A percentile compares a stretch with the other conserved stretches of the same genome.
Conservation (phyloP, 371 early-diverging fungal species). For the Entomophthora muscae region DNA sequence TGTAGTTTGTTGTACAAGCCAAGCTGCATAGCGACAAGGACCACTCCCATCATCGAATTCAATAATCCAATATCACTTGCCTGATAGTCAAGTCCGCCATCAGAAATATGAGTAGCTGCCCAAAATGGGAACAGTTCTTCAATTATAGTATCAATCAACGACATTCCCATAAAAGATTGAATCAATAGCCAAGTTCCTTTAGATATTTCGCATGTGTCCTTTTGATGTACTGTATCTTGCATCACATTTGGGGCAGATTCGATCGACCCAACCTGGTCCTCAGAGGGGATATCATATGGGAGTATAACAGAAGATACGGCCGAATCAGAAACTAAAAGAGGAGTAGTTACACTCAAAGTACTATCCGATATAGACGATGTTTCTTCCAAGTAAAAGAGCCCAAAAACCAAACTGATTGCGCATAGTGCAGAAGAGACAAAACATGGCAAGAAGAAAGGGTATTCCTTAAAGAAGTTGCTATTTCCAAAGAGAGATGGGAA, state of each 20-base stretch:
- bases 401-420: slow-evolving; percentile 37
- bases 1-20: slow-evolving; percentile 28
- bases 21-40: slow-evolving; percentile 32
- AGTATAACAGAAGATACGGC: too few relatives aligned
- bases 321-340: neutral
- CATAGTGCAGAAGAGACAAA: slow-evolving; percentile 39
- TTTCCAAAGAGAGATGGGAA: slow-evolving; percentile 49
- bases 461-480: too few relatives aligned
- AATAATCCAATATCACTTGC: slow-evolving; percentile 34
- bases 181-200: neutral
- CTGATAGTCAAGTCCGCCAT: slow-evolving; percentile 38
- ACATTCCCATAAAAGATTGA: slow-evolving; percentile 15
- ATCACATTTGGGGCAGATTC: neutral
- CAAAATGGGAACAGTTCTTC: slow-evolving; percentile 62
- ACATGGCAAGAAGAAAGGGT: slow-evolving; percentile 77
- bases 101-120: slow-evolving; percentile 26
- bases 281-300: neutral
- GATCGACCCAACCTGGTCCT: neutral
- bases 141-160: slow-evolving; percentile 48
- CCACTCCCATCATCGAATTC: slow-evolving; percentile 26
- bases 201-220: too few relatives aligned
- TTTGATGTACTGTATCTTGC: too few relatives aligned
- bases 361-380: too few relatives aligned
- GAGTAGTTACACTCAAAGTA: neutral
- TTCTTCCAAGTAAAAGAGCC: slow-evolving; percentile 53